phyloP scores from a whole-genome alignment of 2,329 filamentous ascomycete species.

The Verruconis gallopava region DNA sequence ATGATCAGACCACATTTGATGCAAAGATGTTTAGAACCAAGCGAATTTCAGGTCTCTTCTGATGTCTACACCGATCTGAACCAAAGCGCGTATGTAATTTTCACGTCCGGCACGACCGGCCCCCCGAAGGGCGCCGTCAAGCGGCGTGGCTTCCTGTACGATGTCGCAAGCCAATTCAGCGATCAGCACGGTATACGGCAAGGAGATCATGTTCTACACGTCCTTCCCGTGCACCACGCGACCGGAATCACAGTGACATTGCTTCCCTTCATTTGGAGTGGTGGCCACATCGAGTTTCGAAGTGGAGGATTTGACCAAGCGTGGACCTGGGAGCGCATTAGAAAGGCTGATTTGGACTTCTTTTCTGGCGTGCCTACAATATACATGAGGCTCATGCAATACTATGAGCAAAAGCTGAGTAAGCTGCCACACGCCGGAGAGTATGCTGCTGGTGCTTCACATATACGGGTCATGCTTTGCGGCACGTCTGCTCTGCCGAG shows the following conservation, averaged over 20 bases:
- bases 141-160: constrained; percentile 28
- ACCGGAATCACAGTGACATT: constrained; percentile 24
- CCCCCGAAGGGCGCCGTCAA: constrained; percentile 34
- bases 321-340: constrained; percentile 23
- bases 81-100: constrained; percentile 29
- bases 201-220: constrained; percentile 22
- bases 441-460: constrained; percentile 31
- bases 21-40: constrained; percentile 17
- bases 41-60: constrained; percentile 28
- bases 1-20: constrained; percentile 23
- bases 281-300: constrained; percentile 22
- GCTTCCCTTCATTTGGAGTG: constrained; percentile 22
- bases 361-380: constrained; percentile 25
- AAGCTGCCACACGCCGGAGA: constrained; percentile 19
- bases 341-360: constrained; percentile 19
- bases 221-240: constrained; percentile 24
- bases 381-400: constrained; percentile 22
- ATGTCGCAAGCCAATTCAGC: constrained; percentile 20
- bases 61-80: constrained; percentile 28
- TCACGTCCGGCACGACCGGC: constrained; percentile 34
- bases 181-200: constrained; percentile 21
- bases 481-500: constrained; percentile 37
- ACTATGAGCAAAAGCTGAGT: constrained; percentile 23
- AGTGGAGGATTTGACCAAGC: constrained; percentile 23
- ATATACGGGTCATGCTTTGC: constrained; percentile 30